Evolutionary conservation across 331 rosid genomes (phyloP), one percentile per base, ranked within the genome.

Genomic region (Dryas integrifolia): DNA sequence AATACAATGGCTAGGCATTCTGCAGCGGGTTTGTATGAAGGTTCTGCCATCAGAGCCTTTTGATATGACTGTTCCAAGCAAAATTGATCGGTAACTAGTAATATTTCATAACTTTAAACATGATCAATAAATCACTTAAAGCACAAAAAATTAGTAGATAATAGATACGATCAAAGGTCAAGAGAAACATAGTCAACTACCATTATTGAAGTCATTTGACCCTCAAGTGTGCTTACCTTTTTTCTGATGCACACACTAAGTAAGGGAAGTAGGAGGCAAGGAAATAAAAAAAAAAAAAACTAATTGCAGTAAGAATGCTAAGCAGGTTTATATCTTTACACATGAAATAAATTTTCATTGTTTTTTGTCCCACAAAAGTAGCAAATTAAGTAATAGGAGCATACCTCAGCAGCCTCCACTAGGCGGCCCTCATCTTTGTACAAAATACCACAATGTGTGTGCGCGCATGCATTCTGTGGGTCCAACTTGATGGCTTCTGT

Each of bases 1-100:
- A 94, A 86, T 60, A 94, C 96, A 84, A 94, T 87, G 82, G 98
- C 96, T 39, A 91, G 82, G 89, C 92, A 94, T 83, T 94, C 98
- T 2, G 96, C 94, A 47, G 98, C 96, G 50, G 88, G 96, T 85
- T 90, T 91, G 85, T 94, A 94, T 4, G 88, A 81, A 72, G 92
- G 79, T 71, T 94, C 98, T 47, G 77, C 92, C 72, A 15, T 83
- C 63, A 94, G 76, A 80, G 98, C 97, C 87, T 94, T 94, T 79
- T 85, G 90, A 82, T 94, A 91, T 13, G 98, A 91, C 98, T 94
- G 97, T 71, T 69, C 79, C 84, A 89, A 69, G 68, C 45, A 81
- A 75, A 75, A 72, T 67, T 65, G 62, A 74, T 65, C 41, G 55
- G 49, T 12, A 48, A 67, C 55, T 63, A 56, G 67, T 55, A 39